Conservation (phyloP, 352 stramenopile species). For the Phytophthora fragariaefolia region DNA sequence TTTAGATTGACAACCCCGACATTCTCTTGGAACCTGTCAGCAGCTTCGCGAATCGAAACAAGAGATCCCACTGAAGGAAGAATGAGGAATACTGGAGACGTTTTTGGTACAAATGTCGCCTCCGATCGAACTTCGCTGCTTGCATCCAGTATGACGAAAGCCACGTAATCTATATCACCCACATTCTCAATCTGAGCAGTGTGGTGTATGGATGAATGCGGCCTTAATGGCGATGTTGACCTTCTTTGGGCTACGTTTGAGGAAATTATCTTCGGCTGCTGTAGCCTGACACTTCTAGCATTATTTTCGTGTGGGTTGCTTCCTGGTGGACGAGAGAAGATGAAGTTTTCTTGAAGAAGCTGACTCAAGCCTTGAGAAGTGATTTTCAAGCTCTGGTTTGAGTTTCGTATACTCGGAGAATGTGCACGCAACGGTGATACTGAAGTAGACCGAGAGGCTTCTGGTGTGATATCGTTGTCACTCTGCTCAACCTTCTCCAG, state of each 20-base stretch:
- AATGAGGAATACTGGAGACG: conserved; percentile 44
- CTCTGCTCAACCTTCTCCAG: conserved; percentile 2
- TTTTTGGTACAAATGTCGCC: background rate
- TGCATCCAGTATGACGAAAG: conserved; percentile 33
- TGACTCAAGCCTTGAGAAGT: conserved; percentile 51
- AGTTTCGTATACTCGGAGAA: conserved; percentile 9
- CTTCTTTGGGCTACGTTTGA: conserved; percentile 6
- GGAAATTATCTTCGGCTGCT: conserved; percentile 3
- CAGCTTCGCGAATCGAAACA: conserved; percentile 23
- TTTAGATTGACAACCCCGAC: background rate
- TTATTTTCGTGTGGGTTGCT: conserved; percentile 10
- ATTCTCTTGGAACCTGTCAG: conserved; percentile 7
- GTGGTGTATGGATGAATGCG: conserved; percentile 14
- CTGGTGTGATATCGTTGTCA: background rate
- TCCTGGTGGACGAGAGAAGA: conserved; percentile 58
- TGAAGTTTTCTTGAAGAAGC: conserved; percentile 71
- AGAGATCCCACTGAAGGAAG: conserved; percentile 19
- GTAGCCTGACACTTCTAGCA: conserved; percentile 2
- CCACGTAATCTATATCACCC: conserved; percentile 41
- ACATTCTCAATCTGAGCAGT: conserved; percentile 16
- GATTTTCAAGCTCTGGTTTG: conserved; percentile 26
- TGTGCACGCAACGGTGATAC: conserved; percentile 4
- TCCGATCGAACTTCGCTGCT: conserved; percentile 9
- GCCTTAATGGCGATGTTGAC: conserved; percentile 3
- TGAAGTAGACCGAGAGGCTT: background rate